Evolutionary conservation across 1,284 basidiomycete species (phyloP), one percentile per base, ranked within the genome.

Genomic region (Sphaerobolus stellatus): DNA sequence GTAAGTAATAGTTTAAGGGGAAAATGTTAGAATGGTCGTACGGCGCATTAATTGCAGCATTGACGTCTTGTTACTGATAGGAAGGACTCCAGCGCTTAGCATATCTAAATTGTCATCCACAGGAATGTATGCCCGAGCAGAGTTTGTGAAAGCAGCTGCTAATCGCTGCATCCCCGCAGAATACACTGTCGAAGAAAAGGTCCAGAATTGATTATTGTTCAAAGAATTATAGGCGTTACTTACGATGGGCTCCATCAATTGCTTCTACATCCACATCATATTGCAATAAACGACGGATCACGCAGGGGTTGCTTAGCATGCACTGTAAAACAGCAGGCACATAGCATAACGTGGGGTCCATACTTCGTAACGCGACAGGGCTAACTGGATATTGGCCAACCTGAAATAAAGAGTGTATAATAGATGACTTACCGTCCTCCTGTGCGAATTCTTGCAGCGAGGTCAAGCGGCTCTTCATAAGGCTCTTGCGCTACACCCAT

Each of bases 301-400:
- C 31, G 13, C 43, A 38, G 4, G 53, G 53, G 9, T 48, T 18
- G 22, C 34, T 49, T 11, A 49, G 29, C 20, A 54, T 22, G 16
- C 53, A 54, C 13, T 54, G 53, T 25, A 49, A 25, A 18, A 54
- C 38, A 25, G 49, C 28, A 5, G 53, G 47, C 28, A 33, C 53
- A 49, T 49, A 48, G 40, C 46, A 48, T 33, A 34, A 29, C 16
- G 45, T 29, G 5, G 47, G 30, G 29, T 49, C 36, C 25, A 29
- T 54, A 18, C 29, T 25, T 25, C 47, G 53, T 22, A 54, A 48
- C 6, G 53, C 53, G 22, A 44, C 20, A 38, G 53, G 47, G 36
- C 47, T 48, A 18, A 29, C 18, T 13, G 11, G 28, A 20, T 13
- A 3, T 20, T 11, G 25, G 30, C 14, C 25, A 53, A 20, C 20